Evolutionary conservation across 345 rosid species (phyloP).

Genomic region (Salix purpurea): DNA sequence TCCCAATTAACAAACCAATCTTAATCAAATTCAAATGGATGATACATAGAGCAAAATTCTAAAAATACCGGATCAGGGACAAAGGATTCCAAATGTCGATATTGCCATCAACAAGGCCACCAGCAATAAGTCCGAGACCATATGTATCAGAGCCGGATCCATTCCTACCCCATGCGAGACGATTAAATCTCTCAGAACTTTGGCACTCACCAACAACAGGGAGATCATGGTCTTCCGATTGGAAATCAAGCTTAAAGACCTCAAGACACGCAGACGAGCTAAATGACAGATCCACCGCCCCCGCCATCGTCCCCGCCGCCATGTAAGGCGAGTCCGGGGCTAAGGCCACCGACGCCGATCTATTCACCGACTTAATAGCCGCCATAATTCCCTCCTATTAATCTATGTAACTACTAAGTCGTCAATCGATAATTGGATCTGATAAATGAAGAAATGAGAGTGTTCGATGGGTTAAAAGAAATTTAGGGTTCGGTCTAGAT

Average conservation of each 20-base stretch:
- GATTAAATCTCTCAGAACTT: constrained; percentile 90
- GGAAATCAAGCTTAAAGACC: constrained; percentile 96
- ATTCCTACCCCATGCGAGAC: constrained; percentile 85
- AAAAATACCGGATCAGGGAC: constrained; percentile 60
- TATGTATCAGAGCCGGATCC: constrained; percentile 84
- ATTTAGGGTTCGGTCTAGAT: constrained; percentile 12
- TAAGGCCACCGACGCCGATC: constrained; percentile 95
- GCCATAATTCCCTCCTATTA: constrained; percentile 45
- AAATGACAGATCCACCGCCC: constrained; percentile 93
- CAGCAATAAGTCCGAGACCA: constrained; percentile 82
- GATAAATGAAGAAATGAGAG: not conserved
- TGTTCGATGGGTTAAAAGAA: not conserved
- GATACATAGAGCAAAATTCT: not conserved
- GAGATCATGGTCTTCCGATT: constrained; percentile 81
- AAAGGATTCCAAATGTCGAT: constrained; percentile 89
- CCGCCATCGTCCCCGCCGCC: constrained; percentile 99
- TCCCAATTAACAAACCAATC: not conserved
- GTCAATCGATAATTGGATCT: constrained; percentile 8
- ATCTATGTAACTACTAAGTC: not conserved
- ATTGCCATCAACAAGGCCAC: constrained; percentile 89
- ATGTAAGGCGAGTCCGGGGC: constrained; percentile 94
- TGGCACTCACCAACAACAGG: constrained; percentile 69
- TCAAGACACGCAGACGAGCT: constrained; percentile 90
- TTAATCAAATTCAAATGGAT: constrained; percentile 3
- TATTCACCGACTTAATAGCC: constrained; percentile 75